phyloP scores from a whole-genome alignment of 768 basidiomycete genomes.

The Hypholoma sublateritium region DNA sequence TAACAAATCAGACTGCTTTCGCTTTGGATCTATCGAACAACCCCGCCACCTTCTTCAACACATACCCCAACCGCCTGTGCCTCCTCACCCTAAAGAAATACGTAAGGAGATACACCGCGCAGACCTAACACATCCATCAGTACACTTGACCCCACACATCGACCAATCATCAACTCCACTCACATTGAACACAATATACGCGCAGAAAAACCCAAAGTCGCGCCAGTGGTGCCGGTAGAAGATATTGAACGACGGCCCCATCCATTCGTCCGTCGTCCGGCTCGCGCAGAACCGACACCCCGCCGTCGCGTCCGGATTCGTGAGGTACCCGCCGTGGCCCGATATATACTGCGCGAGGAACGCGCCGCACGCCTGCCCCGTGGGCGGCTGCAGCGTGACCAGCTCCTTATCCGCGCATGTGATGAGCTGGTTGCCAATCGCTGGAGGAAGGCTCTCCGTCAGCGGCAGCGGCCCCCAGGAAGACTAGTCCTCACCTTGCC shows the following conservation, averaged over 20 bases:
- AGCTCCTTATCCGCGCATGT: constrained; percentile 63
- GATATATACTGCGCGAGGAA: constrained; percentile 55
- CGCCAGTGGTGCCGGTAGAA: constrained; percentile 53
- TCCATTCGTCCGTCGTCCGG: constrained; percentile 53
- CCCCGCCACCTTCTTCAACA: background rate
- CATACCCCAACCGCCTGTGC: background rate
- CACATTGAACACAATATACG: constrained; percentile 48
- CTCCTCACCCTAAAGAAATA: constrained; percentile 31
- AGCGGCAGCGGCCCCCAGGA: constrained; percentile 18
- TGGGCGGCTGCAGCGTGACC: constrained; percentile 58
- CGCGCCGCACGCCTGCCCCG: constrained; percentile 52
- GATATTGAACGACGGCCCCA: constrained; percentile 58
- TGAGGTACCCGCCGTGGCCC: constrained; percentile 56
- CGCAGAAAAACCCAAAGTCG: constrained; percentile 51
- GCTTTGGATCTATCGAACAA: background rate
- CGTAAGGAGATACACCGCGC: constrained; percentile 47
- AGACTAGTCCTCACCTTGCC: constrained; percentile 36
- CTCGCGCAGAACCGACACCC: constrained; percentile 59
- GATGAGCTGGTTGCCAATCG: constrained; percentile 48
- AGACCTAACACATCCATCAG: constrained; percentile 32
- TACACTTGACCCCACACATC: background rate
- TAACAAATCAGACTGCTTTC: background rate
- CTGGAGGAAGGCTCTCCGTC: constrained; percentile 38
- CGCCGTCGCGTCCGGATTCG: constrained; percentile 47
- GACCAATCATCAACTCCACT: constrained; percentile 1